phyloP scores from a whole-genome alignment of 805 yeast genomes.

The Barnettozyma pratensis region DNA sequence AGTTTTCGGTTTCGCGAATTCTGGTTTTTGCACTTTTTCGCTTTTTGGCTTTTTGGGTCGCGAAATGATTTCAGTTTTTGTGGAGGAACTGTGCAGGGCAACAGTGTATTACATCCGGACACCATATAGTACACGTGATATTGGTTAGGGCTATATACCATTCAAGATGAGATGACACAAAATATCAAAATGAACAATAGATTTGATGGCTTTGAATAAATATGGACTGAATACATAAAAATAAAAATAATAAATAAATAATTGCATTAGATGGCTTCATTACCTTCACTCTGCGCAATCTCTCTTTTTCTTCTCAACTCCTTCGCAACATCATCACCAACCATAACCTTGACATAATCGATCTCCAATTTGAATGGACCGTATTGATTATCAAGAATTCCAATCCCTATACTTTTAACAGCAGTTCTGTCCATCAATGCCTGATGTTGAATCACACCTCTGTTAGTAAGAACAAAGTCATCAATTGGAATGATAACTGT shows the following conservation, averaged over 20 bases:
- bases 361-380: constrained; percentile 70
- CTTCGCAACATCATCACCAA: constrained; percentile 35
- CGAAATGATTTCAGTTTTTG: too few relatives aligned
- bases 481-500: constrained; percentile 72
- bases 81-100: too few relatives aligned
- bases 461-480: constrained; percentile 78
- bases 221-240: too few relatives aligned
- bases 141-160: too few relatives aligned
- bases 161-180: too few relatives aligned
- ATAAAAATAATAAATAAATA: constrained; percentile 1
- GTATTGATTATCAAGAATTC: constrained; percentile 69
- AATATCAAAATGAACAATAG: too few relatives aligned
- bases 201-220: too few relatives aligned
- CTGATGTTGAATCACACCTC: constrained; percentile 65
- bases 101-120: too few relatives aligned
- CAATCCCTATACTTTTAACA: constrained; percentile 71
- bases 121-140: too few relatives aligned
- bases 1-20: neutral
- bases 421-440: constrained; percentile 54
- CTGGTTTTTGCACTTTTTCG: neutral
- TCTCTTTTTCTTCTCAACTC: constrained; percentile 14
- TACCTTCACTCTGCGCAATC: constrained; percentile 1
- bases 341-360: constrained; percentile 68
- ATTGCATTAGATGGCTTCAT: neutral
- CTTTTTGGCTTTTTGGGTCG: too few relatives aligned